Conservation (phyloP, 2,329 filamentous ascomycete genomes). For the Trichoderma oligosporum region DNA sequence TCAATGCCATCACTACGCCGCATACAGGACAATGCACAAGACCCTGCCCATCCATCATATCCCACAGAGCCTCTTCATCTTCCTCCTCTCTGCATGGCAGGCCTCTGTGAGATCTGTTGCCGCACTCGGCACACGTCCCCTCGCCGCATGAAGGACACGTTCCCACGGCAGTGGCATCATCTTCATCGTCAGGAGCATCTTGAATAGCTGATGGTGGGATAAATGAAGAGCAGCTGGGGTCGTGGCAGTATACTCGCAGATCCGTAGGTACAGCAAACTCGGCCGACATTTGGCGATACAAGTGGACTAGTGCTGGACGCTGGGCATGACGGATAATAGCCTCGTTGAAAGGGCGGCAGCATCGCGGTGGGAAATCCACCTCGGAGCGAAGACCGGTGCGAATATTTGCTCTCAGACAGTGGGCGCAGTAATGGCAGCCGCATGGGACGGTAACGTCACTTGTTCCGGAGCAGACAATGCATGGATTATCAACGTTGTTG, state of each 20-base stretch:
- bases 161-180: not conserved
- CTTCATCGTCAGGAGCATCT: not conserved
- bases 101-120: conserved; percentile 18
- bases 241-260: conserved; percentile 25
- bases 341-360: conserved; percentile 24
- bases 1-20: conserved; percentile 23
- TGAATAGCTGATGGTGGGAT: conserved; percentile 20
- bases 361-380: conserved; percentile 26
- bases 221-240: conserved; percentile 23
- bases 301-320: conserved; percentile 22
- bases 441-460: conserved; percentile 19
- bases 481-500: not conserved
- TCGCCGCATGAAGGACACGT: conserved; percentile 19
- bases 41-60: conserved; percentile 25
- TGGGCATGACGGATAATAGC: conserved; percentile 13
- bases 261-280: not conserved
- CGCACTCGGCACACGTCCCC: conserved; percentile 22
- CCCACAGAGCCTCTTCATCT: conserved; percentile 26
- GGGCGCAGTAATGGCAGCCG: conserved; percentile 24
- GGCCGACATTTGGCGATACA: conserved; percentile 23
- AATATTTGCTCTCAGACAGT: conserved; percentile 23
- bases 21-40: conserved; percentile 26
- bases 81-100: conserved; percentile 2
- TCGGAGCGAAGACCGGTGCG: conserved; percentile 23
- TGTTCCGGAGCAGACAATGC: conserved; percentile 22